Conservation (phyloP, 176 grass and related monocot species). For the Oryza punctata region DNA sequence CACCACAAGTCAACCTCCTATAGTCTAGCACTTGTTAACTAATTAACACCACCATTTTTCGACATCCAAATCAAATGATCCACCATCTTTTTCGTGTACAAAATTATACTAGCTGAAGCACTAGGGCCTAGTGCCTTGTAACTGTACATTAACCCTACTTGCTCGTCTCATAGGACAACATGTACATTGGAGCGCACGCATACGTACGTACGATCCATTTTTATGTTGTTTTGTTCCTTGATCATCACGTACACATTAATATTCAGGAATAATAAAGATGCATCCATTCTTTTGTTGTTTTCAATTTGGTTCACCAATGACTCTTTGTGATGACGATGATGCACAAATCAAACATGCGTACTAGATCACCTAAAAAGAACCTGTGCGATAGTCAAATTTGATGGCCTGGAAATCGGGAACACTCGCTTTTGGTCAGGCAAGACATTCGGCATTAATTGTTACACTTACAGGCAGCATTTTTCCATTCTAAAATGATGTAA, state of each 20-base stretch:
- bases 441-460: neutral
- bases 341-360: neutral
- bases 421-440: neutral
- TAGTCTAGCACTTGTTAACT: neutral
- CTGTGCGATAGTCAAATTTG: neutral
- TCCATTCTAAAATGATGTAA: neutral
- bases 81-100: neutral
- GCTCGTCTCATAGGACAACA: neutral
- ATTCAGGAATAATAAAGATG: neutral
- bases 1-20: too few relatives aligned
- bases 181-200: conserved; percentile 12
- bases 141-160: conserved; percentile 10
- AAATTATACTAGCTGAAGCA: neutral
- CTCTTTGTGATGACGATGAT: neutral
- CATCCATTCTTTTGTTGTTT: neutral
- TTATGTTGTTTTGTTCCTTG: neutral
- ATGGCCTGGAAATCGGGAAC: neutral
- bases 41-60: neutral
- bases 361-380: neutral
- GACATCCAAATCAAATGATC: neutral
- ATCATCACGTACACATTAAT: neutral
- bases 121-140: neutral
- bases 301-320: neutral
- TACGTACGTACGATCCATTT: neutral
- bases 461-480: too few relatives aligned